Percentiles rank a stretch among this genome's conserved stretches.
These are phyloP conservation scores for Colletotrichum sp. DNA, from an alignment of 2,329 filamentous ascomycete species.

Conservation along the genomic window DNA sequence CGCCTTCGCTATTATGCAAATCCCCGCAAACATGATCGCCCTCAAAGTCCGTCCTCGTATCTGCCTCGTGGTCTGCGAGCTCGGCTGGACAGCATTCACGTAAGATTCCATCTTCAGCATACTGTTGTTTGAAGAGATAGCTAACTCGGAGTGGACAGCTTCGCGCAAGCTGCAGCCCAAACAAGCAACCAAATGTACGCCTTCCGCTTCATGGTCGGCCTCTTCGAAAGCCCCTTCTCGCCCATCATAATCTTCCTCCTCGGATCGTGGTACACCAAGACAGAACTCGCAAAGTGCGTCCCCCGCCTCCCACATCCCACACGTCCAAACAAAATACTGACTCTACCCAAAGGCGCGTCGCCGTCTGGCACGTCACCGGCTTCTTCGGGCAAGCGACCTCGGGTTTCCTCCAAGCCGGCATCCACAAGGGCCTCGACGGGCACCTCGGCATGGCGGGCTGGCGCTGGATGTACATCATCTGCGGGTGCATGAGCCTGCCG, in stretches of 20 bases:
- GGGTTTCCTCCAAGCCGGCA: conserved; percentile 34
- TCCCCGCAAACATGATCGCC: conserved; percentile 69
- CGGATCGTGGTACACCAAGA: conserved; percentile 33
- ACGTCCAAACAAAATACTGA: background rate
- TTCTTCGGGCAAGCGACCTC: conserved; percentile 29
- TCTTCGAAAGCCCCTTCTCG: conserved; percentile 34
- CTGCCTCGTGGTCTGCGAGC: conserved; percentile 59
- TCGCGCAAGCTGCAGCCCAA: background rate
- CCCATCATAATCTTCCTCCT: conserved; percentile 33
- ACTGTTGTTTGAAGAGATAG: background rate
- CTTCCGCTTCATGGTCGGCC: conserved; percentile 35
- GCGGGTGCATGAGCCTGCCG: conserved; percentile 31
- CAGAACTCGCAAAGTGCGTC: conserved; percentile 29
- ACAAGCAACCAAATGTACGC: conserved; percentile 30
- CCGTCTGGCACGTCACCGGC: conserved; percentile 30
- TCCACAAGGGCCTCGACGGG: conserved; percentile 32
- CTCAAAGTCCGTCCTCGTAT: conserved; percentile 66
- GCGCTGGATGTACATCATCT: conserved; percentile 33
- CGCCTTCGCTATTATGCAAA: conserved; percentile 70
- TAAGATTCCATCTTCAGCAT: background rate
- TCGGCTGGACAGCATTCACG: background rate
- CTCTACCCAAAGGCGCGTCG: conserved; percentile 9
- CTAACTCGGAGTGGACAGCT: background rate
- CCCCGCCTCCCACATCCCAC: background rate
- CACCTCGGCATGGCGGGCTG: conserved; percentile 33